Evolutionary conservation across 2,329 filamentous ascomycete genomes (phyloP), one percentile per base, ranked within the genome.

Genomic region (Pyrenophora teres): DNA sequence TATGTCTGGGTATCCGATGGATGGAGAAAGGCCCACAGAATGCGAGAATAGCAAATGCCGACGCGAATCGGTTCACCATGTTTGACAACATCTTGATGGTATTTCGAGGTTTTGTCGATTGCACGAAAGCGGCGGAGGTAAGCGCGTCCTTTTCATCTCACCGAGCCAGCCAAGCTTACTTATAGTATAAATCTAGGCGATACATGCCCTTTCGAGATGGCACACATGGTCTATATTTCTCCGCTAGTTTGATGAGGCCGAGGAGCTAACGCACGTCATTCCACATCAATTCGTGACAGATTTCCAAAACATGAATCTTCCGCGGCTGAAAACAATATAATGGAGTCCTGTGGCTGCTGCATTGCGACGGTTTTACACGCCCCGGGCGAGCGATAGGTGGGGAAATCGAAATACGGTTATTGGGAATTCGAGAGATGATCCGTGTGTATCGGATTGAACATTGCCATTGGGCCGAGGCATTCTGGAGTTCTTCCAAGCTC

Each of bases 181-280:
- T 5, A 0, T 21, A 43, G 18, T 16, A 2, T 12, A 25, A 15
- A 23, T 43, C 7, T 4, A 9, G 30, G 19, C 19, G 13, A 43
- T 43, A 18, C 18, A 19, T 43, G 40, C 40, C 18, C 27, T n/a
- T 16, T 16, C 36, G 19, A 36, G 35, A 8, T 30, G 37, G 31
- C 31, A 16, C 36, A 31, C 35, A 25, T 40, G 18, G 25, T 16
- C 16, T 7, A 15, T 40, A 21, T 47, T 47, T 31, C 44, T 47
- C 44, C 44, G 44, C 40, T 30, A 23, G 10, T 47, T 47, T 47
- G 27, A 47, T 47, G 44, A 47, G 32, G 44, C 44, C 36, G 19
- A 47, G 44, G 9, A 25, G 18, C 6, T 47, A 47, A 37, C 27
- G 27, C 27, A 33, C n/a, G 16, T 19, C 9, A 12, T 40, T 19